Percentiles rank a stretch among this genome's conserved stretches.
These are phyloP conservation scores for Pythium sp. DNA, from an alignment of 352 stramenopile genomes.

Conservation along the genomic window DNA sequence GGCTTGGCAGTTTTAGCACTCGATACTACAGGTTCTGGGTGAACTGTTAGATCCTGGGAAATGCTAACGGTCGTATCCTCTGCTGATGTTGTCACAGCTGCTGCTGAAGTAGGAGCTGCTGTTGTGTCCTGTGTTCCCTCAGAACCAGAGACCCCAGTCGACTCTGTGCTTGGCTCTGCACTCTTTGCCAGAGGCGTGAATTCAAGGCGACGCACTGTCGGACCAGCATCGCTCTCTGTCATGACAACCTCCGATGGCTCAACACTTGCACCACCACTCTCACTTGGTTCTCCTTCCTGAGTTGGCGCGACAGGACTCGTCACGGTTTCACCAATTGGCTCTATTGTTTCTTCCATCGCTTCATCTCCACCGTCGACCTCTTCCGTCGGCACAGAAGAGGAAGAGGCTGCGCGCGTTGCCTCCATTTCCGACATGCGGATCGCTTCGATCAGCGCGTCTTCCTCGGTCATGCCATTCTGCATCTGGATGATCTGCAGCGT, in stretches of 20 bases:
- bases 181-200: background rate
- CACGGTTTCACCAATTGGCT: background rate
- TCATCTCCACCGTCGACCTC: background rate
- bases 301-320: background rate
- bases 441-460: conserved; percentile 62
- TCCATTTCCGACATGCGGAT: conserved; percentile 57
- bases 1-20: background rate
- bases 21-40: background rate
- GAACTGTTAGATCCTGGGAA: background rate
- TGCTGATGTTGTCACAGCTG: background rate
- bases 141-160: background rate
- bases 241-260: background rate
- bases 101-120: background rate
- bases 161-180: background rate
- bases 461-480: conserved; percentile 69
- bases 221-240: background rate
- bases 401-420: background rate
- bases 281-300: background rate
- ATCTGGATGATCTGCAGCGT: conserved; percentile 57
- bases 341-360: too few relatives aligned
- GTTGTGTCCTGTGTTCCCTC: background rate
- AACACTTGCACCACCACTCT: background rate
- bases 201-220: background rate
- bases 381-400: background rate
- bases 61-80: background rate